Evolutionary conservation across 2,329 filamentous ascomycete species (phyloP).

Genomic region (Didymella arachidicola): DNA sequence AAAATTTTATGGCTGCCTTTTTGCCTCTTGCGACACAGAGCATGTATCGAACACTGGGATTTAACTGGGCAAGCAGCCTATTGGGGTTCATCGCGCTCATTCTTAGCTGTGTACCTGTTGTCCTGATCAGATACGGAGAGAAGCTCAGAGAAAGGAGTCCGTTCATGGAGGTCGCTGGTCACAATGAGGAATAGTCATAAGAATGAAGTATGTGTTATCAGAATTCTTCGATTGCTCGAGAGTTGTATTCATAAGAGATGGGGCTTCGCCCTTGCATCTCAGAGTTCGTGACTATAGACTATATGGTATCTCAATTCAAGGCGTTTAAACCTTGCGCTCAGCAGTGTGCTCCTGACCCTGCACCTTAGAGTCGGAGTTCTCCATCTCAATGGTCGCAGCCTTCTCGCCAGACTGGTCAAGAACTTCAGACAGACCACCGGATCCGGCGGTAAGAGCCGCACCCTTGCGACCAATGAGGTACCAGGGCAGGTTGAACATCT

Average conservation of each 20-base stretch:
- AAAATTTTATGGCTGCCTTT: slow-evolving; percentile 59
- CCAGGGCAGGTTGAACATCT: slow-evolving; percentile 76
- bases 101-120: slow-evolving; percentile 56
- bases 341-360: slow-evolving; percentile 24
- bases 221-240: not conserved
- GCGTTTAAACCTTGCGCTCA: slow-evolving; percentile 32
- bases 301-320: not conserved
- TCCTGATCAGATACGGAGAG: slow-evolving; percentile 54
- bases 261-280: slow-evolving; percentile 17
- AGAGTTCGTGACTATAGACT: not conserved
- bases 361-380: slow-evolving; percentile 24
- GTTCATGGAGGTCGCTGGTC: slow-evolving; percentile 48
- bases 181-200: slow-evolving; percentile 19
- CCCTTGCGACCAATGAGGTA: slow-evolving; percentile 69
- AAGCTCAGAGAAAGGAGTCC: slow-evolving; percentile 51
- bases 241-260: slow-evolving; percentile 15
- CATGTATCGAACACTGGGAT: slow-evolving; percentile 59
- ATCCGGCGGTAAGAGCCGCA: slow-evolving; percentile 43
- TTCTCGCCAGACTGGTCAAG: slow-evolving; percentile 47
- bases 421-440: slow-evolving; percentile 44
- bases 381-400: slow-evolving; percentile 39
- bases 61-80: slow-evolving; percentile 59
- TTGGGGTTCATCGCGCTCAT: slow-evolving; percentile 55
- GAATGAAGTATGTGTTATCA: not conserved
- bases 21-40: slow-evolving; percentile 57